Percentiles rank a stretch among this genome's conserved stretches.
Evolutionary conservation across 345 rosid genomes (phyloP).

Genomic region (Camelina laxa): DNA sequence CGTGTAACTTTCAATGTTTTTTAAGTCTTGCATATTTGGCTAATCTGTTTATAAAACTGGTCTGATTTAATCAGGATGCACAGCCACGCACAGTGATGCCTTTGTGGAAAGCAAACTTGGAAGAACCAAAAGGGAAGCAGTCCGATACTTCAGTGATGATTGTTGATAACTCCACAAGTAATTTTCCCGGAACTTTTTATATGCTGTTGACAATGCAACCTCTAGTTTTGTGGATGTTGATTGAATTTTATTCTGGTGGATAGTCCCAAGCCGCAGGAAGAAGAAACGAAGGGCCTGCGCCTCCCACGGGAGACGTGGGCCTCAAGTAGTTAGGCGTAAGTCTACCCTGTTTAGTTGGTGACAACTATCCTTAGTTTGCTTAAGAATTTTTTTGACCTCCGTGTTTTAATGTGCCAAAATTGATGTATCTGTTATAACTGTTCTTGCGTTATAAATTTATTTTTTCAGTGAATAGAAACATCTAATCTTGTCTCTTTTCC

Average conservation of each 20-base stretch:
- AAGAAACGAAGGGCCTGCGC: conserved; percentile 56
- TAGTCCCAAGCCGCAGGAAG: conserved; percentile 82
- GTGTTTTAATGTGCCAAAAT: neutral
- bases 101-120: conserved; percentile 90
- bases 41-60: neutral
- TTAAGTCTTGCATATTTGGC: neutral
- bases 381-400: neutral
- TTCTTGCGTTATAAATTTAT: neutral
- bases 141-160: conserved; percentile 82
- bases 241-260: conserved; percentile 61
- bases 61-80: conserved; percentile 69
- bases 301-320: conserved; percentile 65
- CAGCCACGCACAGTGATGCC: conserved; percentile 75
- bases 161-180: conserved; percentile 73
- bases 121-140: conserved; percentile 71
- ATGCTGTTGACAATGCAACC: conserved; percentile 31
- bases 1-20: neutral
- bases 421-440: conserved; percentile 26
- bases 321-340: conserved; percentile 78
- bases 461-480: conserved; percentile 14
- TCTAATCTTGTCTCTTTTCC: conserved; percentile 21
- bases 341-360: conserved; percentile 46
- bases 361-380: conserved; percentile 25
- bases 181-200: conserved; percentile 44
- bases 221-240: conserved; percentile 43